phyloP scores from a whole-genome alignment of 164 flowering plant species.

The Saururus chinensis region DNA sequence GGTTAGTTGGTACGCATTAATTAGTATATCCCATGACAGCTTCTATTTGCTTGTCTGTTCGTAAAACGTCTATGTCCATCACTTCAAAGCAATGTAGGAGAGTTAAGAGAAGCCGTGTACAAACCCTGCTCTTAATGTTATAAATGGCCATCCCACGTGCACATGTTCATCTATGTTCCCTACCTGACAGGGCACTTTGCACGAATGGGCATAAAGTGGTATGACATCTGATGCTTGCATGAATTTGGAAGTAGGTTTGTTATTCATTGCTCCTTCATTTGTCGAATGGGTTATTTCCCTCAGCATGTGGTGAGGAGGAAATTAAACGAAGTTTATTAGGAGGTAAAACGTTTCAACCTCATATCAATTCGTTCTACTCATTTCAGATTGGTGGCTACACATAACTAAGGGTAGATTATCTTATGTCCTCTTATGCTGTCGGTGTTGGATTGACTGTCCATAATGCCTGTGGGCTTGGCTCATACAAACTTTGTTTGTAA shows the following conservation, averaged over 20 bases:
- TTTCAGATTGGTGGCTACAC: no score
- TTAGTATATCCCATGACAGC: no score
- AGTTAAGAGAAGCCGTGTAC: neutral
- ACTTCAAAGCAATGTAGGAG: neutral
- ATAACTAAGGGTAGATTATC: no score
- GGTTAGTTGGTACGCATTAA: no score
- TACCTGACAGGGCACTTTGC: neutral
- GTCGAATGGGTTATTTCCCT: neutral
- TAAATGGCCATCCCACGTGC: neutral
- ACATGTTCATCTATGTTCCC: neutral
- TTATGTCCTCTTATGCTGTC: no score
- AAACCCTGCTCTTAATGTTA: neutral
- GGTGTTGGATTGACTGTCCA: no score
- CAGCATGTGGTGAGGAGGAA: neutral
- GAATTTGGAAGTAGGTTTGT: neutral
- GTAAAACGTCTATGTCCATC: no score
- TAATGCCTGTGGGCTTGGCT: no score
- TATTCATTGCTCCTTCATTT: neutral
- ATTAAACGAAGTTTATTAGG: neutral
- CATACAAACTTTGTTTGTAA: no score
- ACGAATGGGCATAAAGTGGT: neutral
- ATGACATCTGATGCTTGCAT: neutral
- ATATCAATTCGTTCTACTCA: no score
- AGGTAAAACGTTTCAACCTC: neutral
- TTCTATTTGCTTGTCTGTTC: neutral